These are phyloP conservation scores for Powellomyces hirtus DNA, from an alignment of 192 early-diverging fungal genomes.

Conservation along the genomic window DNA sequence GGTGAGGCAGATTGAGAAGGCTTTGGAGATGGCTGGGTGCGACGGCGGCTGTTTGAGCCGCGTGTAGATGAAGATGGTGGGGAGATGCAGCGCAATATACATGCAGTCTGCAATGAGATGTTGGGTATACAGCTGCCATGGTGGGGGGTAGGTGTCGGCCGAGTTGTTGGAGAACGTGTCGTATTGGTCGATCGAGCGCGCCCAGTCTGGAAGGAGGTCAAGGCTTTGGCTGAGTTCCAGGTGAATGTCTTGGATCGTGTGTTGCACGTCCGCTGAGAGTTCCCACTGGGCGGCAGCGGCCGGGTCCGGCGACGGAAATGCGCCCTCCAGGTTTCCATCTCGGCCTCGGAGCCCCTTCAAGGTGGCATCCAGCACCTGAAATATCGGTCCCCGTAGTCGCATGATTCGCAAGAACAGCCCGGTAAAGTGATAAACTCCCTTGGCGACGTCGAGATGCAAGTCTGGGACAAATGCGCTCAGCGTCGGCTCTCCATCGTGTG, in stretches of 20 bases:
- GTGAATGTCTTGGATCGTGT: not conserved
- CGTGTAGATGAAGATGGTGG: slow-evolving; percentile 3
- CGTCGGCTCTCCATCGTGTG: no score
- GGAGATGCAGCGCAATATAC: slow-evolving; percentile 13
- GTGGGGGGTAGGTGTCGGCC: slow-evolving; percentile 6
- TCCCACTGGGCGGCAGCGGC: no score
- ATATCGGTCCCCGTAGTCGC: no score
- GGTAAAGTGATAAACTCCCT: no score
- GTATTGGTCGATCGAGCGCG: slow-evolving; percentile 9
- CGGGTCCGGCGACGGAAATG: no score
- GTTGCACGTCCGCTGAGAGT: not conserved
- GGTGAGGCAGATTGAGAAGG: not conserved
- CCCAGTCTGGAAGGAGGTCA: slow-evolving; percentile 7
- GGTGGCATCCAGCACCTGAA: no score
- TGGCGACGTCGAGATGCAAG: no score
- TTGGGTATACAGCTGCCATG: slow-evolving; percentile 11
- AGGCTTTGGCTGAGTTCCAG: not conserved
- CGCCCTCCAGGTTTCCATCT: no score
- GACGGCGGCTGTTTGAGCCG: not conserved
- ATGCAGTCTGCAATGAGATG: slow-evolving; percentile 16
- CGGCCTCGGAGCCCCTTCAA: no score
- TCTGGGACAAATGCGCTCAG: no score
- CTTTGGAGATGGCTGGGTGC: not conserved
- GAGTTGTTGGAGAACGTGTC: slow-evolving; percentile 5
- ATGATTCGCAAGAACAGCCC: no score